phyloP scores from a whole-genome alignment of 345 rosid genomes.

The Salix caprea region DNA sequence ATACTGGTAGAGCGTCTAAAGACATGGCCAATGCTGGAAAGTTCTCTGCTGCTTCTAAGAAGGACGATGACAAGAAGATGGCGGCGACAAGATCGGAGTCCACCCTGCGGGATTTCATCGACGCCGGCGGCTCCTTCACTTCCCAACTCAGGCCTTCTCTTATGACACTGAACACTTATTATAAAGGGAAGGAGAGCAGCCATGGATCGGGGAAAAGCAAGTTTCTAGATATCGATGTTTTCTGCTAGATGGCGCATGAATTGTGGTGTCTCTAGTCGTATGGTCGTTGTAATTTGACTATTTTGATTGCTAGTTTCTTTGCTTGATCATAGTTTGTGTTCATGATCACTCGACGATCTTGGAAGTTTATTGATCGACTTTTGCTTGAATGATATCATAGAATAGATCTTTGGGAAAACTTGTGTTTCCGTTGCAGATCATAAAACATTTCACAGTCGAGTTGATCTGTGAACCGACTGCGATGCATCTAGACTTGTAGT shows the following conservation, averaged over 20 bases:
- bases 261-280: no score
- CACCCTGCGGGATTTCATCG: background rate
- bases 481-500: no score
- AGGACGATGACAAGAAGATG: background rate
- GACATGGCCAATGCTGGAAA: no score
- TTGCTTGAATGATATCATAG: no score
- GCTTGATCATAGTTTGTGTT: background rate
- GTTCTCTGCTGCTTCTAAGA: no score
- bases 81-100: background rate
- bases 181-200: background rate
- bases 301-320: no score
- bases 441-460: no score
- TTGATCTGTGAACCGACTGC: no score
- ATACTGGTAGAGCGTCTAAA: no score
- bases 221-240: background rate
- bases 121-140: background rate
- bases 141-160: background rate
- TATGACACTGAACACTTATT: background rate
- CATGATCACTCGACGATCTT: background rate
- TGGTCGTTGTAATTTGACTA: background rate
- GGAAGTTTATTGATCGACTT: no score
- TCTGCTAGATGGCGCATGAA: background rate
- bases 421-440: no score
- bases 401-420: no score
- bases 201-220: background rate